phyloP scores from a whole-genome alignment of 192 early-diverging fungal genomes.

The Coemansia furcata region DNA sequence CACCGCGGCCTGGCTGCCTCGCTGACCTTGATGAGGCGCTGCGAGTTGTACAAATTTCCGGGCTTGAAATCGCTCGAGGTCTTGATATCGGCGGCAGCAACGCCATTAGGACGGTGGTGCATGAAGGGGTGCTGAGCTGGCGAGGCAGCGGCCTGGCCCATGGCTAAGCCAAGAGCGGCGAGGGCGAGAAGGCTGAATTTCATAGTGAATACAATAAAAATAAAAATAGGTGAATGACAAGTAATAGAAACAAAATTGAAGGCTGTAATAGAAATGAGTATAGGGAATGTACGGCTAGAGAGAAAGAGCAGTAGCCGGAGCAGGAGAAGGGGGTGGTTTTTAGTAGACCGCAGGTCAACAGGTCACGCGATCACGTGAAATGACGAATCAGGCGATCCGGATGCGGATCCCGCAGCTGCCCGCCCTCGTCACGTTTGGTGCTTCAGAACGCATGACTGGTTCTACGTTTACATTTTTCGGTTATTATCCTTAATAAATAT shows the following conservation, averaged over 20 bases:
- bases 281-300: no score
- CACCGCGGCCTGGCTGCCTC: constrained; percentile 56
- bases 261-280: background rate
- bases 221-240: background rate
- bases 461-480: no score
- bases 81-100: background rate
- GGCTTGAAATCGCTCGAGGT: constrained; percentile 26
- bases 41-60: constrained; percentile 26
- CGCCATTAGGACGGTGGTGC: background rate
- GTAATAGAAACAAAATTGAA: background rate
- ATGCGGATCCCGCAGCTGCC: no score
- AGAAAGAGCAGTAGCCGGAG: no score
- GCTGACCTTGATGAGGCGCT: constrained; percentile 58
- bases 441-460: no score
- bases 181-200: constrained; percentile 15
- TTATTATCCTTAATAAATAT: no score
- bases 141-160: constrained; percentile 10
- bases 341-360: no score
- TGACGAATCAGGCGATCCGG: no score
- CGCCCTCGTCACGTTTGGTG: no score
- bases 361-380: no score
- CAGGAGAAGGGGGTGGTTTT: no score
- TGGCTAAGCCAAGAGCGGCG: constrained; percentile 4
- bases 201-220: constrained; percentile 7
- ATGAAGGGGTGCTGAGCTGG: constrained; percentile 14